A percentile compares a stretch with the other conserved stretches of the same genome.
Conservation (phyloP, 2,329 filamentous ascomycete species). For the Ambrosiella xylebori region DNA sequence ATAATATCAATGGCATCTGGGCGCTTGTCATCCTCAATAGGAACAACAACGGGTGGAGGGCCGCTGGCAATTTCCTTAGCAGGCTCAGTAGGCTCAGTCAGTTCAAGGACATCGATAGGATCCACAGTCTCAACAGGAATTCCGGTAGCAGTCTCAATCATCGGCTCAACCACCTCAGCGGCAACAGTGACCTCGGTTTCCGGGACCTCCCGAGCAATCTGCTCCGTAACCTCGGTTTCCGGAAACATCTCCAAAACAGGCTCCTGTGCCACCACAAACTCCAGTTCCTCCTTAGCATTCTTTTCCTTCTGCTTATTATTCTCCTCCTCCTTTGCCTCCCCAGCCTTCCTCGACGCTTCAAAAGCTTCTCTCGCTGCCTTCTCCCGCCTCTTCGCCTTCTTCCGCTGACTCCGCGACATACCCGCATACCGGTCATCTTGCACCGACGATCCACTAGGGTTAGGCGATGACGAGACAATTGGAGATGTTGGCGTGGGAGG, state of each 20-base stretch:
- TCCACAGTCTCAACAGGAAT: not conserved
- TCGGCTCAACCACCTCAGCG: not conserved
- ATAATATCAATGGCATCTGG: not conserved
- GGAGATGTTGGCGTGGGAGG: too few species aligned
- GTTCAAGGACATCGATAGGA: not conserved
- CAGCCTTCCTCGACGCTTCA: too few species aligned
- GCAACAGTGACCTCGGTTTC: not conserved
- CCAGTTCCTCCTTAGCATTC: not conserved
- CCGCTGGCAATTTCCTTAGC: too few species aligned
- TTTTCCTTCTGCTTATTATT: not conserved
- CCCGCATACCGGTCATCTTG: too few species aligned
- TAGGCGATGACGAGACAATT: too few species aligned
- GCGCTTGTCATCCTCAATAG: not conserved
- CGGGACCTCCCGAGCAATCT: not conserved
- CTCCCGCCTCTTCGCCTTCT: too few species aligned
- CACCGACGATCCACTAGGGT: too few species aligned
- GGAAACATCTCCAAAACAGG: not conserved
- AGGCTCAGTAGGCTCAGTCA: too few species aligned
- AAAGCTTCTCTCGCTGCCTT: too few species aligned
- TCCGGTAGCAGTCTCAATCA: not conserved
- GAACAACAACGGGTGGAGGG: not conserved
- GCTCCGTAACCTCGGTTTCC: not conserved
- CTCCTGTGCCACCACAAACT: not conserved
- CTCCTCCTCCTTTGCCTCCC: too few species aligned
- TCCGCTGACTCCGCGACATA: too few species aligned